These are phyloP conservation scores for Geoglossum cookeanum DNA, from an alignment of 2,329 filamentous ascomycete genomes.

Conservation along the genomic window DNA sequence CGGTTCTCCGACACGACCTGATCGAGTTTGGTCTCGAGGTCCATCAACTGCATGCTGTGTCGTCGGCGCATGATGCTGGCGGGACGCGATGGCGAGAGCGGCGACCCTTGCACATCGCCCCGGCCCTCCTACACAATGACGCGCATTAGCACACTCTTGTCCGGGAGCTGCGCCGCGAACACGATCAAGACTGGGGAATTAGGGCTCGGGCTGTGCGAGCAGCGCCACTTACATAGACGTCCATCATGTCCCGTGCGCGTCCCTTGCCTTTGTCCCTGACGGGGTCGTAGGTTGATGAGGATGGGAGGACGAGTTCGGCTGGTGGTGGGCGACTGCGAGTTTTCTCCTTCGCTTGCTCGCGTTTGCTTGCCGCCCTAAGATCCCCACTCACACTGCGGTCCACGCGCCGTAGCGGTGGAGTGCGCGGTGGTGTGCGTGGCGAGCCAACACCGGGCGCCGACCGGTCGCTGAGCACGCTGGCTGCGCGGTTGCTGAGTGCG, in stretches of 20 bases:
- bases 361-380: slow-evolving; percentile 41
- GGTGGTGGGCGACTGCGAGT: neutral
- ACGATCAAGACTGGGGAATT: slow-evolving; percentile 5
- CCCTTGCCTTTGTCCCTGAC: slow-evolving; percentile 75
- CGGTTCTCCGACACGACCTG: slow-evolving; percentile 74
- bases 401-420: slow-evolving; percentile 52
- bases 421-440: slow-evolving; percentile 22
- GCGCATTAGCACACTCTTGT: slow-evolving; percentile 9
- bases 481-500: slow-evolving; percentile 25
- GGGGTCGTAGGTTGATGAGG: slow-evolving; percentile 45
- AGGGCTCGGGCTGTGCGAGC: slow-evolving; percentile 7
- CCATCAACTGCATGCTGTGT: slow-evolving; percentile 92
- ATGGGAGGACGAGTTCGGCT: neutral
- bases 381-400: slow-evolving; percentile 55
- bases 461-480: slow-evolving; percentile 13
- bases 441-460: neutral
- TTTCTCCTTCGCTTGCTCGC: slow-evolving; percentile 7
- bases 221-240: slow-evolving; percentile 66
- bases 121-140: slow-evolving; percentile 55
- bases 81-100: slow-evolving; percentile 79
- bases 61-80: slow-evolving; percentile 79
- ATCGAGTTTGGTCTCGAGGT: slow-evolving; percentile 72
- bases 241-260: slow-evolving; percentile 70
- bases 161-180: neutral
- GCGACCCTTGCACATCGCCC: slow-evolving; percentile 68